Evolutionary conservation across 140 eudicot species (phyloP), one percentile per base, ranked within the genome.

Genomic region (Senecio squalidus): DNA sequence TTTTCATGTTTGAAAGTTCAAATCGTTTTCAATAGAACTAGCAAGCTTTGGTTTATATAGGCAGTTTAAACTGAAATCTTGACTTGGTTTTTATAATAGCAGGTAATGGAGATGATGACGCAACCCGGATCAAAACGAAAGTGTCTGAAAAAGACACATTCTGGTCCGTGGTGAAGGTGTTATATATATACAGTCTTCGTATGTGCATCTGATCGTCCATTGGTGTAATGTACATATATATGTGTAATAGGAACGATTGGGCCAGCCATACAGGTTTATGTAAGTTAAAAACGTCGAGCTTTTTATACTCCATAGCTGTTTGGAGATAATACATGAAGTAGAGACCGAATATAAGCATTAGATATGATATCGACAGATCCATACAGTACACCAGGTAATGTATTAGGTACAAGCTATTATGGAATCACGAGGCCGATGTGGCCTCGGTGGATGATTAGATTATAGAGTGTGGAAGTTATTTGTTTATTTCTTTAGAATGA

Each of bases 51-150:
- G 62, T 20, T 56, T 56, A 17, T 56, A 30, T 18, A 4, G 29
- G 54, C 39, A 25, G 4, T 50, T 6, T 40, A 5, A 27, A 54
- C 17, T 47, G 30, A 34, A 47, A 41, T 30, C 4, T 30, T 53
- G 6, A 28, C 0, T 27, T 50, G 51, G 18, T 64, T 36, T n/a
- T 43, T 38, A 48, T 61, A 8, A 31, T 30, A 27, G 24, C 81
- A 86, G 95, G 80, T 53, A 13, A 33, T 77, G 78, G 93, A 80
- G 80, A 83, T 80, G 84, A 75, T 72, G 82, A 75, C 72, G 74
- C 77, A 75, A 63, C 60, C 66, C 1, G 85, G 81, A 39, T 46
- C 65, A 15, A 84, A 84, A 67, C 69, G 79, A 17, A 79, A 31
- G 30, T 62, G 85, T 69, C 26, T 87, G 58, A 83, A 83, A 33